Percentiles rank a stretch among this genome's conserved stretches.
phyloP scores from a whole-genome alignment of 352 stramenopile genomes.

The Phytopythium kandeliae region DNA sequence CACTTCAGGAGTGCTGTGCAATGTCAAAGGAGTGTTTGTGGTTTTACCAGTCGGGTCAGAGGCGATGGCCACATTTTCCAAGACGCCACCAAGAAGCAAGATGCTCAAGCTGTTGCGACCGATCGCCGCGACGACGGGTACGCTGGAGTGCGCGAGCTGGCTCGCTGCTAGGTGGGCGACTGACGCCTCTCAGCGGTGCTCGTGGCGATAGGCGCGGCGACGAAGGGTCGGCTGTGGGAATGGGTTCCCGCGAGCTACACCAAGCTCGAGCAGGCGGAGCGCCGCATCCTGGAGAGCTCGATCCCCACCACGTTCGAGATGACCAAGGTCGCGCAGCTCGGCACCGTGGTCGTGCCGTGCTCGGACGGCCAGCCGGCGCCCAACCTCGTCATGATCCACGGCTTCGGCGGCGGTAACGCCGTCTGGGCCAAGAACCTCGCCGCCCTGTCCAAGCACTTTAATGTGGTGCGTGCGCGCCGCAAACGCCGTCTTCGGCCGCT shows the following conservation, averaged over 20 bases:
- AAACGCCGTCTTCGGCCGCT: not conserved
- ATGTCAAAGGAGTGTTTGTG: not conserved
- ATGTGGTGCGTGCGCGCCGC: constrained; percentile 49
- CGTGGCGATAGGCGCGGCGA: constrained; percentile 47
- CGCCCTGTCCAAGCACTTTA: constrained; percentile 69
- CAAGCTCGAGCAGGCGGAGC: constrained; percentile 57
- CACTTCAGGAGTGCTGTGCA: not conserved
- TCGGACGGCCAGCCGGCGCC: constrained; percentile 42
- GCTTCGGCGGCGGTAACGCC: constrained; percentile 73
- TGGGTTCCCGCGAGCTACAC: constrained; percentile 73
- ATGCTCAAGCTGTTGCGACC: constrained; percentile 31
- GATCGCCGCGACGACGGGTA: constrained; percentile 27
- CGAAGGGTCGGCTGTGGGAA: constrained; percentile 52
- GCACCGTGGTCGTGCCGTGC: constrained; percentile 77
- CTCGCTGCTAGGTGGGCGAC: not conserved
- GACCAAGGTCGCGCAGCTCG: constrained; percentile 72
- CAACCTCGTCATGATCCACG: constrained; percentile 80
- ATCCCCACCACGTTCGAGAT: constrained; percentile 59
- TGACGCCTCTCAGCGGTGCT: constrained; percentile 26
- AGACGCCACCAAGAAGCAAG: not conserved
- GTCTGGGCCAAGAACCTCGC: constrained; percentile 84
- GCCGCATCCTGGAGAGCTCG: constrained; percentile 42
- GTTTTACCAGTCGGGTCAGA: not conserved
- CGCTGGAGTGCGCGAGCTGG: not conserved
- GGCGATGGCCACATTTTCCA: not conserved